Evolutionary conservation across 345 rosid genomes (phyloP).

Genomic region (Psidium friedrichsthalianum): DNA sequence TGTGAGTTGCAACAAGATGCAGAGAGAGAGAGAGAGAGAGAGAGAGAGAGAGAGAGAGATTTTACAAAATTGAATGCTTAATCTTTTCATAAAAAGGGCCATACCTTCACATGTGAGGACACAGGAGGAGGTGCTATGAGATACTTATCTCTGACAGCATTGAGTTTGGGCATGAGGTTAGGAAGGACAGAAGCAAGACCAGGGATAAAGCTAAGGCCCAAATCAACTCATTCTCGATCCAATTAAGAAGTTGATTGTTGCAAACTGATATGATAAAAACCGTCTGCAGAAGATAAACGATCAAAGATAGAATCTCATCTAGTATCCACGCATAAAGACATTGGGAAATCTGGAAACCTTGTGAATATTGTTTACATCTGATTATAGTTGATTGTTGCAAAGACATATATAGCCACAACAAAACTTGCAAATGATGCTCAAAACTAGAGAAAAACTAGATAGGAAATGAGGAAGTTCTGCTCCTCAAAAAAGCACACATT

Average conservation of each 20-base stretch:
- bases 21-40: background rate
- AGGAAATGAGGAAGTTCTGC: background rate
- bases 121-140: conserved; percentile 41
- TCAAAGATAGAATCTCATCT: background rate
- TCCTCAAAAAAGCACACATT: background rate
- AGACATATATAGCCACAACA: background rate
- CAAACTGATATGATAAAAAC: conserved; percentile 85
- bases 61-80: background rate
- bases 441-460: background rate
- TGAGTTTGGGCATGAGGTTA: conserved; percentile 44
- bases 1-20: background rate
- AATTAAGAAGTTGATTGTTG: conserved; percentile 85
- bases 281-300: conserved; percentile 42
- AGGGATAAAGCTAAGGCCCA: conserved; percentile 76
- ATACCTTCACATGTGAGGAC: conserved; percentile 52
- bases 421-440: background rate
- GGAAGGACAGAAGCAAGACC: conserved; percentile 59
- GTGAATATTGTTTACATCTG: background rate
- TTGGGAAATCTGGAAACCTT: background rate
- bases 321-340: background rate
- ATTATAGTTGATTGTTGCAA: background rate
- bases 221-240: conserved; percentile 90
- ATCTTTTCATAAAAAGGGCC: background rate
- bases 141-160: conserved; percentile 50
- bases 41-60: background rate